Conservation (phyloP, 2,329 filamentous ascomycete species). For the Anthostomella pinea region DNA sequence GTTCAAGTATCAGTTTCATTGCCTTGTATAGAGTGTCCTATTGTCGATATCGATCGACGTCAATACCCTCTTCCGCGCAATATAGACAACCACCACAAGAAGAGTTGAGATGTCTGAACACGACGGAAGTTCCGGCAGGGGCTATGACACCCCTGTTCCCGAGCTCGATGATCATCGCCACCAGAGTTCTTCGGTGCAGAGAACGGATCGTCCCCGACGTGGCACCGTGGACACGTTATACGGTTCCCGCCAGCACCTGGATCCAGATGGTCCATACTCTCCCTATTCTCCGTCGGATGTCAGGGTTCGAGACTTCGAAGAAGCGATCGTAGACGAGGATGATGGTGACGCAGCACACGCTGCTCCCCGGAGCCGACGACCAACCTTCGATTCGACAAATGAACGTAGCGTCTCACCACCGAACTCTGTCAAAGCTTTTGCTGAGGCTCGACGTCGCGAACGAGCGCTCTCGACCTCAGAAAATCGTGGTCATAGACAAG, state of each 20-base stretch:
- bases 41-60: too few species aligned
- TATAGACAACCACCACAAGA: conserved; percentile 30
- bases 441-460: conserved; percentile 81
- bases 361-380: conserved; percentile 47
- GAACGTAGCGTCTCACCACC: conserved; percentile 79
- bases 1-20: too few species aligned
- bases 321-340: conserved; percentile 79
- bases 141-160: conserved; percentile 71
- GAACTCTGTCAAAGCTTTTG: conserved; percentile 97
- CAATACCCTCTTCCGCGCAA: background rate
- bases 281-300: conserved; percentile 40
- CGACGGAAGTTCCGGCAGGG: conserved; percentile 55
- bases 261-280: conserved; percentile 38
- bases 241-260: conserved; percentile 46
- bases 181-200: conserved; percentile 59
- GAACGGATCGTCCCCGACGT: conserved; percentile 59
- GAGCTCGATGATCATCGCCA: conserved; percentile 86
- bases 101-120: conserved; percentile 66
- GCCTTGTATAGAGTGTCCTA: too few species aligned
- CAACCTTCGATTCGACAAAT: conserved; percentile 53
- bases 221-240: conserved; percentile 74
- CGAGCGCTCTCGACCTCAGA: conserved; percentile 63
- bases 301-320: conserved; percentile 76
- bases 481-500: conserved; percentile 32
- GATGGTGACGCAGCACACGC: conserved; percentile 45